Conservation (phyloP, 2,329 filamentous ascomycete genomes). For the Dactylellina drechsleri region DNA sequence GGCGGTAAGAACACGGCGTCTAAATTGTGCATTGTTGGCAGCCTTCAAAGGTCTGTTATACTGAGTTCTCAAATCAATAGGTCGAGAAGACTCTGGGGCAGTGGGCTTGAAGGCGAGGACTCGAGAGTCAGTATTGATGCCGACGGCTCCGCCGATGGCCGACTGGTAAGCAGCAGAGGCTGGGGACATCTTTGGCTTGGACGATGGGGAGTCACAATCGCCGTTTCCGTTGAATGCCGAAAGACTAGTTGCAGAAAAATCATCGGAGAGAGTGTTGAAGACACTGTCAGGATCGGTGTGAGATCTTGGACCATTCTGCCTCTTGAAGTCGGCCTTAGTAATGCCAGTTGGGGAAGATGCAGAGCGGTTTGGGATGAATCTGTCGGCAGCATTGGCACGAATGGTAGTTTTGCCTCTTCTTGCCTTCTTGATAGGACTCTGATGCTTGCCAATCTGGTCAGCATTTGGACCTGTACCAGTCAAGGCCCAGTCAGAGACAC, state of each 20-base stretch:
- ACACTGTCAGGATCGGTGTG: slow-evolving; percentile 75
- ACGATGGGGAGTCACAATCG: slow-evolving; percentile 69
- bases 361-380: slow-evolving; percentile 93
- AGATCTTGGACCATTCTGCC: slow-evolving; percentile 66
- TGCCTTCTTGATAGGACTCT: slow-evolving; percentile 69
- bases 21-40: slow-evolving; percentile 78
- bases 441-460: slow-evolving; percentile 58
- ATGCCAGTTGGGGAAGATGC: slow-evolving; percentile 85
- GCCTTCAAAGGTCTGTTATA: slow-evolving; percentile 96
- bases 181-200: slow-evolving; percentile 50
- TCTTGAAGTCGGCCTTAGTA: slow-evolving; percentile 78
- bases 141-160: slow-evolving; percentile 87
- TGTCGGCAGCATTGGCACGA: slow-evolving; percentile 75
- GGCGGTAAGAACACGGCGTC: slow-evolving; percentile 90
- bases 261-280: slow-evolving; percentile 76
- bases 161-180: slow-evolving; percentile 86
- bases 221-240: slow-evolving; percentile 72
- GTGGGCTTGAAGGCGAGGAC: slow-evolving; percentile 99
- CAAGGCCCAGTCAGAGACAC: slow-evolving; percentile 90
- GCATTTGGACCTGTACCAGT: slow-evolving; percentile 76
- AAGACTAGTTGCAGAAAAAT: slow-evolving; percentile 77
- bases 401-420: slow-evolving; percentile 78
- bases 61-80: slow-evolving; percentile 94
- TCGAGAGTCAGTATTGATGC: slow-evolving; percentile 89
- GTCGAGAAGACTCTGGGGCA: slow-evolving; percentile 96